Evolutionary conservation across 306 rosid genomes (phyloP).

Genomic region (Fragaria iinumae): DNA sequence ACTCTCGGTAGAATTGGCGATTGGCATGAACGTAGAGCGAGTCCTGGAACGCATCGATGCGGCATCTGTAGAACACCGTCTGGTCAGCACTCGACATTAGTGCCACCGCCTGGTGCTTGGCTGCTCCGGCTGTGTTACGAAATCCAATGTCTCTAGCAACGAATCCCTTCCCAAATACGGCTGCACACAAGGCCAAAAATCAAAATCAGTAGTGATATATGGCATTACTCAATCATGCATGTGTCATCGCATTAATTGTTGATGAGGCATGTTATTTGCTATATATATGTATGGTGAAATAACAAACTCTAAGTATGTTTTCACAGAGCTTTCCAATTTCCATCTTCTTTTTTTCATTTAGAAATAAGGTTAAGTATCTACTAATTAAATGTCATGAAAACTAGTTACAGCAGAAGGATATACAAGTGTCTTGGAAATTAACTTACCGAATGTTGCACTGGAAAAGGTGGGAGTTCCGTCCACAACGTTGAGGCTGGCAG

Average conservation of each 20-base stretch:
- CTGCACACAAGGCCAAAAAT: slow-evolving; percentile 29
- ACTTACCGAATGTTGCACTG: slow-evolving; percentile 72
- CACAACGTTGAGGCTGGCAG: slow-evolving; percentile 48
- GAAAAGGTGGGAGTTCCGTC: slow-evolving; percentile 88
- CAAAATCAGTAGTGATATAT: neutral
- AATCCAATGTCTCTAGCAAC: slow-evolving; percentile 67
- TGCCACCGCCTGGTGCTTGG: slow-evolving; percentile 81
- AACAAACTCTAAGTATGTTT: too few relatives aligned
- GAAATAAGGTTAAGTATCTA: neutral
- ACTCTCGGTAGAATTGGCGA: slow-evolving; percentile 71
- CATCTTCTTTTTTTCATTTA: too few relatives aligned
- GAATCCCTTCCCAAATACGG: slow-evolving; percentile 63
- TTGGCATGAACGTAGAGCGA: slow-evolving; percentile 53
- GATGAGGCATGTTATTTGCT: too few relatives aligned
- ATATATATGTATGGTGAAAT: too few relatives aligned
- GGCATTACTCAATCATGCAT: too few relatives aligned
- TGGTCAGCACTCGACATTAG: slow-evolving; percentile 58
- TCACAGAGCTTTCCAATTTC: too few relatives aligned
- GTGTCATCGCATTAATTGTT: too few relatives aligned
- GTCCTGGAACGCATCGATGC: slow-evolving; percentile 66
- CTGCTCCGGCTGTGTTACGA: slow-evolving; percentile 62
- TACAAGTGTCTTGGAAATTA: neutral
- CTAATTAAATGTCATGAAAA: too few relatives aligned
- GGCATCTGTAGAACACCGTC: slow-evolving; percentile 60
- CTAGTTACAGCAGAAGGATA: too few relatives aligned